Base-by-base conservation (phyloP, 352 stramenopile genomes). In the Globisporangium radiosum region DNA sequence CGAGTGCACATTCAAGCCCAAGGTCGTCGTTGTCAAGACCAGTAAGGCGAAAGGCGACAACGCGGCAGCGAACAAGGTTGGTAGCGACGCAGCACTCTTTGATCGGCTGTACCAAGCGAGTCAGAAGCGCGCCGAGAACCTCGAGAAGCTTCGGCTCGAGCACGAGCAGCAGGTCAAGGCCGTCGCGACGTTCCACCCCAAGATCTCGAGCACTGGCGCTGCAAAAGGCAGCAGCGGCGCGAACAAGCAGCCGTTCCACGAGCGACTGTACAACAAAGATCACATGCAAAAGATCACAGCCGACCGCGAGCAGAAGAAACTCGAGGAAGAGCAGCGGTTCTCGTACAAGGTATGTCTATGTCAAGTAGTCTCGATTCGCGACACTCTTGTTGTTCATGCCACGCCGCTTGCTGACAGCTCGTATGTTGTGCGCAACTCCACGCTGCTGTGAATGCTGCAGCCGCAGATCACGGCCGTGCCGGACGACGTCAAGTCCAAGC, bases 251-350 rank as follows among this genome's bases (percentile, higher is more conserved):
- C 81, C 84, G 13, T 92, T 94, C 47, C 73, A 92, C 56, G 75
- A 90, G 39, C 70, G 84, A 7, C 57, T 94, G 33, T 94, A 85
- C 58, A 87, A 76, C 66, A 94, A 92, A 38, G 84, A 92, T 44
- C 66, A 91, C 47, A 60, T 87, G 65, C 81, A 88, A 37, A 82
- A 79, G 38, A 59, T 90, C 33, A 70, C 72, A 40, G 71, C 76
- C 0, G 75, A 88, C 7, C 75, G 84, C 9, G 81, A 94, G 61
- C 81, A 89, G 55, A 81, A 81, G 49, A 85, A 84, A 45, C 63
- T 91, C 1, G 76, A 94, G 57, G 75, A 84, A 33, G 84, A 91
- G 54, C 74, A 81, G 19, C 69, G 78, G 48, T 88, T 78, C 56
- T 75, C 79, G 13, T 92, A 88, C 66, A 94, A 94, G 79, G 80